Evolutionary conservation across 345 rosid species (phyloP).

Genomic region (Lenwebbia sp.): DNA sequence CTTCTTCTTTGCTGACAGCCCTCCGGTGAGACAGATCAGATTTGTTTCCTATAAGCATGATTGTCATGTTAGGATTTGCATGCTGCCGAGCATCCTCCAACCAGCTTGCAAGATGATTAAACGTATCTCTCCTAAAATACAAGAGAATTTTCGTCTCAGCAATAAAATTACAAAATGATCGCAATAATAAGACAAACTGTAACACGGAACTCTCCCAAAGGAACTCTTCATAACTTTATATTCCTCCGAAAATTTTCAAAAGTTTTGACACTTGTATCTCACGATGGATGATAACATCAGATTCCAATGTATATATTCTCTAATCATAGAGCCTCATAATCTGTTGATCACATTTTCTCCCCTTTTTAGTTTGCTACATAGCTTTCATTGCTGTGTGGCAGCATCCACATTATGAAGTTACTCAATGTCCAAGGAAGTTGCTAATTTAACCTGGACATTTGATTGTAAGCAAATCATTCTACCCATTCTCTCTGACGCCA

Average conservation of each 20-base stretch:
- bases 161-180: background rate
- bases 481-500: background rate
- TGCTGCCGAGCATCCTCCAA: slow-evolving; percentile 97
- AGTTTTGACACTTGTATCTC: background rate
- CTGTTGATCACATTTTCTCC: background rate
- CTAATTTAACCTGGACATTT: background rate
- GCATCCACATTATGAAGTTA: background rate
- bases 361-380: background rate
- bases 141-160: background rate
- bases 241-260: background rate
- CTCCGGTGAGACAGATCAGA: slow-evolving; percentile 82
- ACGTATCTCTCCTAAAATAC: slow-evolving; percentile 78
- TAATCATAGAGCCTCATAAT: background rate
- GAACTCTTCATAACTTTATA: background rate
- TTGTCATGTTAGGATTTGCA: slow-evolving; percentile 96
- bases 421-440: background rate
- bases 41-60: slow-evolving; percentile 88
- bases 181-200: background rate
- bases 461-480: background rate
- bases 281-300: background rate
- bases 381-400: background rate
- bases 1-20: slow-evolving; percentile 97
- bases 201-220: background rate
- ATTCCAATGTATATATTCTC: background rate
- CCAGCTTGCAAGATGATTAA: slow-evolving; percentile 98